phyloP scores from a whole-genome alignment of 495 filamentous ascomycete genomes.

The Gamarada debralockiae region DNA sequence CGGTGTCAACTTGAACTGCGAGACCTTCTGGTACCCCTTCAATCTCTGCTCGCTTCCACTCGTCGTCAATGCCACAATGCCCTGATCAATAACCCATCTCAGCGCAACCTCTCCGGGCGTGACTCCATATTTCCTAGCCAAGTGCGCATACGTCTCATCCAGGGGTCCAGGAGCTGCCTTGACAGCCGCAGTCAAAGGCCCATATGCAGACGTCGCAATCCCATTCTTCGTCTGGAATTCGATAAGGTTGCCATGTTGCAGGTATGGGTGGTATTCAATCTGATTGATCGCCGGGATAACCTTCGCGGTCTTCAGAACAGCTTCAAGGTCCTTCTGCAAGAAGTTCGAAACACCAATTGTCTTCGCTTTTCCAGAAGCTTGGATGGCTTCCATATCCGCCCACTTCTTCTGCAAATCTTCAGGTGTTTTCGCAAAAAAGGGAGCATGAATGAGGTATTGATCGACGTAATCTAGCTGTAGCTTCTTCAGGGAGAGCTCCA shows the following conservation, averaged over 20 bases:
- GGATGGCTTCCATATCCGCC: conserved; percentile 73
- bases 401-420: conserved; percentile 65
- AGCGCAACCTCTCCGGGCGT: conserved; percentile 63
- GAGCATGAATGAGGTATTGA: conserved; percentile 77
- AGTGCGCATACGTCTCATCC: conserved; percentile 51
- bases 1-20: conserved; percentile 64
- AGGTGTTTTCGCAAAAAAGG: conserved; percentile 62
- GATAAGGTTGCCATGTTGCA: conserved; percentile 70
- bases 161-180: conserved; percentile 66
- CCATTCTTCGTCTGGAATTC: conserved; percentile 58
- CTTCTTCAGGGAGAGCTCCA: conserved; percentile 68
- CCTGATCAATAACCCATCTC: conserved; percentile 79
- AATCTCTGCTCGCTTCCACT: conserved; percentile 69
- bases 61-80: conserved; percentile 73
- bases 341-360: conserved; percentile 88
- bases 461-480: conserved; percentile 79
- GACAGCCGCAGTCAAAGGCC: conserved; percentile 59
- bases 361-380: conserved; percentile 63
- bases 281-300: conserved; percentile 73
- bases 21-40: conserved; percentile 55
- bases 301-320: conserved; percentile 60
- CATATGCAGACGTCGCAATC: conserved; percentile 70
- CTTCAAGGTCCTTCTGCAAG: conserved; percentile 61
- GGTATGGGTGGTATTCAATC: conserved; percentile 85
- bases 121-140: conserved; percentile 79